These are phyloP conservation scores for Trichoderma sp. DNA, from an alignment of 2,329 filamentous ascomycete genomes.

Conservation along the genomic window DNA sequence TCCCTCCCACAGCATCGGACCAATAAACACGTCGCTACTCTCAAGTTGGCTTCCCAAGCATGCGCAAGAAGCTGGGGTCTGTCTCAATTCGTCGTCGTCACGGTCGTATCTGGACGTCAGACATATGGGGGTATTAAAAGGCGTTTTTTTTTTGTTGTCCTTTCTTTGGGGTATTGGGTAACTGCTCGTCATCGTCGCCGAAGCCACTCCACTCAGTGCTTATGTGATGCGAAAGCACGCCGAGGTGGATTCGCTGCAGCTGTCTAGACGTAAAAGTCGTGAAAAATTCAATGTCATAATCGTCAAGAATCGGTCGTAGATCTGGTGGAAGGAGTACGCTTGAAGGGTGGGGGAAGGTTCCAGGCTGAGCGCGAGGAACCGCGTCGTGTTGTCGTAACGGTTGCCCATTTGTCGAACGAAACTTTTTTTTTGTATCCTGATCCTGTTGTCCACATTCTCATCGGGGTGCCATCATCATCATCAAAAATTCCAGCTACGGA, in stretches of 20 bases:
- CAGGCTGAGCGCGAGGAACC: conserved; percentile 36
- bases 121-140: conserved; percentile 45
- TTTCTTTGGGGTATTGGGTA: conserved; percentile 44
- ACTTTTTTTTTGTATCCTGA: conserved; percentile 45
- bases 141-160: conserved; percentile 9
- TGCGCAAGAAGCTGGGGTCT: conserved; percentile 25
- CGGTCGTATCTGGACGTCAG: conserved; percentile 42
- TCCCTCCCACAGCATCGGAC: not conserved
- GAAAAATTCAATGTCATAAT: conserved; percentile 49
- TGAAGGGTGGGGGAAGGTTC: conserved; percentile 39
- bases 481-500: conserved; percentile 37
- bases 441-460: conserved; percentile 45
- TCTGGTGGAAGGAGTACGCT: conserved; percentile 40
- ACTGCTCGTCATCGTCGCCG: conserved; percentile 43
- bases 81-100: conserved; percentile 39
- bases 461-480: conserved; percentile 46
- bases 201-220: conserved; percentile 40
- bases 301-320: conserved; percentile 47
- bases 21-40: conserved; percentile 26
- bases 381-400: conserved; percentile 43
- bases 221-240: conserved; percentile 38
- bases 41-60: conserved; percentile 15
- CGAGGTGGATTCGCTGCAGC: conserved; percentile 42
- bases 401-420: conserved; percentile 47
- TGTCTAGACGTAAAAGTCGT: conserved; percentile 52